phyloP scores from a whole-genome alignment of 495 filamentous ascomycete genomes.

The Penicillium daleae region DNA sequence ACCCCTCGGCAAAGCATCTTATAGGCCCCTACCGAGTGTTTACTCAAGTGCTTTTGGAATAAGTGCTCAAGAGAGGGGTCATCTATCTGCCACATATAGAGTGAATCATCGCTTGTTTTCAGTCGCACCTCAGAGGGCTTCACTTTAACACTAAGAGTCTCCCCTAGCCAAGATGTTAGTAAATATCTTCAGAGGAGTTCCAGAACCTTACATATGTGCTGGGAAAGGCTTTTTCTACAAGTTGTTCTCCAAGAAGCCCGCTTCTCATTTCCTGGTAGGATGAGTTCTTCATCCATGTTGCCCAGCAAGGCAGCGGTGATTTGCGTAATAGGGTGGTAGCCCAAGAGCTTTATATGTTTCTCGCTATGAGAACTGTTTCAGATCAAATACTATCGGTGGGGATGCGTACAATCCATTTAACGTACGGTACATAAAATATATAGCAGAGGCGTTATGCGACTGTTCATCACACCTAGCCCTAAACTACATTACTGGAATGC shows the following conservation, averaged over 20 bases:
- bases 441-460: too few relatives aligned
- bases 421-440: too few relatives aligned
- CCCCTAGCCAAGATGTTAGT: neutral
- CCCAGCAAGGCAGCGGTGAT: too few relatives aligned
- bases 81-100: neutral
- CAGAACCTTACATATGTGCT: neutral
- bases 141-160: neutral
- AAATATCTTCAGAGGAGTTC: neutral
- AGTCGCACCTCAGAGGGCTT: neutral
- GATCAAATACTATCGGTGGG: too few relatives aligned
- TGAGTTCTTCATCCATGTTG: neutral
- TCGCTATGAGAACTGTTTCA: too few relatives aligned
- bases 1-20: neutral
- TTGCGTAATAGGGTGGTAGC: too few relatives aligned
- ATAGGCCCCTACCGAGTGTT: neutral
- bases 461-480: too few relatives aligned
- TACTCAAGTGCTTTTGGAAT: neutral
- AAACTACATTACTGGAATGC: too few relatives aligned
- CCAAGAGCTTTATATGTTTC: too few relatives aligned
- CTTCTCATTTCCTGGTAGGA: neutral
- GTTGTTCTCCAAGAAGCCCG: neutral
- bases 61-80: neutral
- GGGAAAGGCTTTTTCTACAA: neutral
- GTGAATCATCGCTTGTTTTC: neutral
- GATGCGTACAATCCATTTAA: too few relatives aligned